A percentile compares a stretch with the other conserved stretches of the same genome.
Evolutionary conservation across 2,329 filamentous ascomycete genomes (phyloP).

Genomic region (Fusarium vanettenii): DNA sequence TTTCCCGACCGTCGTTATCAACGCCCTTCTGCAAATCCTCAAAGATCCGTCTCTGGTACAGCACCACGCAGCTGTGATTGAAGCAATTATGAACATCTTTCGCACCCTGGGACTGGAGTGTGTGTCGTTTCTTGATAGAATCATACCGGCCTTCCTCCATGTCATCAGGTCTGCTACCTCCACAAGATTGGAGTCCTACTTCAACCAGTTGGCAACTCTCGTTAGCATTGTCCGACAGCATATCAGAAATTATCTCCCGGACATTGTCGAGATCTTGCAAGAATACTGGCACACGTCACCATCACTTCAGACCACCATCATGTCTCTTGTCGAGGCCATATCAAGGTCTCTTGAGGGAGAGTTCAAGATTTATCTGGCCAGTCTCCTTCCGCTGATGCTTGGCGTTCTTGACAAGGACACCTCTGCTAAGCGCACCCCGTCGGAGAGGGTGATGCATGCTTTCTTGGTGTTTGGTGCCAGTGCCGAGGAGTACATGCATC

Average conservation of each 20-base stretch:
- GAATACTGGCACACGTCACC: constrained; percentile 89
- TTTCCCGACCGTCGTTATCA: constrained; percentile 97
- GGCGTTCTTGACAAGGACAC: constrained; percentile 90
- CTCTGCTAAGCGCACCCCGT: constrained; percentile 80
- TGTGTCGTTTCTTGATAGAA: constrained; percentile 92
- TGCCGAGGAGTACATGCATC: constrained; percentile 98
- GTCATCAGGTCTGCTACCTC: constrained; percentile 87
- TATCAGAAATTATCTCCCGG: constrained; percentile 88
- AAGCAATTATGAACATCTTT: constrained; percentile 99
- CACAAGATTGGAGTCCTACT: constrained; percentile 90
- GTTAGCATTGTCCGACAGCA: constrained; percentile 97
- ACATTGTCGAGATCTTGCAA: constrained; percentile 86
- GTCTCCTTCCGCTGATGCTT: constrained; percentile 91
- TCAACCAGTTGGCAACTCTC: constrained; percentile 93
- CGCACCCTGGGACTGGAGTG: constrained; percentile 96
- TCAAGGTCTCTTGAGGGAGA: constrained; percentile 94
- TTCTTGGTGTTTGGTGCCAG: constrained; percentile 97
- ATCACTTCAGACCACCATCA: constrained; percentile 88
- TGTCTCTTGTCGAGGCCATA: constrained; percentile 93
- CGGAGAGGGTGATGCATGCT: constrained; percentile 91
- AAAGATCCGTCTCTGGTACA: constrained; percentile 90
- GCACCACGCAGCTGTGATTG: constrained; percentile 93
- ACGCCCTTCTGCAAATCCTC: constrained; percentile 90
- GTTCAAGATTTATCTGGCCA: constrained; percentile 95
- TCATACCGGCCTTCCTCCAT: constrained; percentile 91